Evolutionary conservation across 345 rosid species (phyloP).

Genomic region (Punica granatum): DNA sequence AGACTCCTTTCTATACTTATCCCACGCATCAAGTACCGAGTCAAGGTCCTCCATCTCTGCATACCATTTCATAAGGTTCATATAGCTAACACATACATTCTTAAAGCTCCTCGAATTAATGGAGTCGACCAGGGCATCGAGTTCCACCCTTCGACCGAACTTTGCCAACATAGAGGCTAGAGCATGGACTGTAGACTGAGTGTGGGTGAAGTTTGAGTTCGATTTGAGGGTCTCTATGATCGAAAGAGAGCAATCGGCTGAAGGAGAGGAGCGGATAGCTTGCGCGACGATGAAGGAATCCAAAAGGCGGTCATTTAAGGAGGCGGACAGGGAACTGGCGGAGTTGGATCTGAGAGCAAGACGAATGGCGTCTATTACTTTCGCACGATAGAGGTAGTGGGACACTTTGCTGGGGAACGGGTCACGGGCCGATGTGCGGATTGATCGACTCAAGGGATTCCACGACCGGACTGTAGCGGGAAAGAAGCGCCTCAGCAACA

Average conservation of each 20-base stretch:
- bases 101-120: constrained; percentile 41
- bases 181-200: constrained; percentile 45
- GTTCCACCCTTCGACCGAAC: constrained; percentile 38
- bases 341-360: constrained; percentile 57
- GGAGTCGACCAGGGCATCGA: constrained; percentile 39
- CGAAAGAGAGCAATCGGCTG: constrained; percentile 50
- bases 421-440: constrained; percentile 51
- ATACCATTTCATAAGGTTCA: constrained; percentile 71
- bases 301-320: constrained; percentile 49
- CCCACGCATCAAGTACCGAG: constrained; percentile 54
- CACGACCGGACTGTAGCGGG: constrained; percentile 14
- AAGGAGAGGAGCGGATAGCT: constrained; percentile 67
- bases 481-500: constrained; percentile 29
- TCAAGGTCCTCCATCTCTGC: constrained; percentile 42
- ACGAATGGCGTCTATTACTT: constrained; percentile 64
- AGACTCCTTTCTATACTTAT: constrained; percentile 30
- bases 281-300: constrained; percentile 69
- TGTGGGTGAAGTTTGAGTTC: constrained; percentile 31
- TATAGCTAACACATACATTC: constrained; percentile 41
- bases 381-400: constrained; percentile 65
- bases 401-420: constrained; percentile 71
- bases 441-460: constrained; percentile 19
- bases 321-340: constrained; percentile 20
- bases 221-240: constrained; percentile 35
- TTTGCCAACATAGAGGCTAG: constrained; percentile 68